These are phyloP conservation scores for Gossypium herbaceum DNA, from an alignment of 345 rosid species.

Conservation along the genomic window DNA sequence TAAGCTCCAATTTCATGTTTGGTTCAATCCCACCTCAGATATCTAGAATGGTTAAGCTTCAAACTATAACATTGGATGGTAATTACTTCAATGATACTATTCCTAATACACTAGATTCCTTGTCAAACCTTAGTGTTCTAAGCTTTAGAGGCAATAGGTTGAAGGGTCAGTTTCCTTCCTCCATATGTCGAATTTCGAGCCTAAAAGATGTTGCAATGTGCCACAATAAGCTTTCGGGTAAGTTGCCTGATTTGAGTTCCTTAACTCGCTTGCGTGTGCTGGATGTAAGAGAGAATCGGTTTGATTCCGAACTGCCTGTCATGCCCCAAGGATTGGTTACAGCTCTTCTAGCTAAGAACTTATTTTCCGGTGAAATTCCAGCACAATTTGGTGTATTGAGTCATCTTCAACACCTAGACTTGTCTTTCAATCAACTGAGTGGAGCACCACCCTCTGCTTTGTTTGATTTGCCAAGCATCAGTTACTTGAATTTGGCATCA, in stretches of 20 bases:
- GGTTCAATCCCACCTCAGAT: conserved; percentile 67
- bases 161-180: conserved; percentile 66
- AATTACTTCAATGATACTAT: conserved; percentile 73
- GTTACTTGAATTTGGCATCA: conserved; percentile 82
- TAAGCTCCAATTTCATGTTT: conserved; percentile 82
- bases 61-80: conserved; percentile 54
- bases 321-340: conserved; percentile 75
- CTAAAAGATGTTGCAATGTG: conserved; percentile 71
- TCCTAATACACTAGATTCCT: conserved; percentile 62
- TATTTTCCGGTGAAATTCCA: conserved; percentile 66
- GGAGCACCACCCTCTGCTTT: conserved; percentile 60
- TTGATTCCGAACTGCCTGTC: conserved; percentile 65
- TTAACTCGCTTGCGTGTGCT: conserved; percentile 58
- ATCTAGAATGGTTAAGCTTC: conserved; percentile 74
- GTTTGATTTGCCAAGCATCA: conserved; percentile 76
- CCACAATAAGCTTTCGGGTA: conserved; percentile 71
- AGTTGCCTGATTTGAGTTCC: conserved; percentile 71
- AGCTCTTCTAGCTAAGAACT: conserved; percentile 69
- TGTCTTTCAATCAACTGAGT: conserved; percentile 67
- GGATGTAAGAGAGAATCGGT: conserved; percentile 81
- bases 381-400: conserved; percentile 44
- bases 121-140: conserved; percentile 58
- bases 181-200: conserved; percentile 50
- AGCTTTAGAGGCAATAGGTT: conserved; percentile 68
- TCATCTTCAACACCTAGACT: conserved; percentile 89